phyloP scores from a whole-genome alignment of 352 stramenopile genomes.

The Phytopythium delawarense region DNA sequence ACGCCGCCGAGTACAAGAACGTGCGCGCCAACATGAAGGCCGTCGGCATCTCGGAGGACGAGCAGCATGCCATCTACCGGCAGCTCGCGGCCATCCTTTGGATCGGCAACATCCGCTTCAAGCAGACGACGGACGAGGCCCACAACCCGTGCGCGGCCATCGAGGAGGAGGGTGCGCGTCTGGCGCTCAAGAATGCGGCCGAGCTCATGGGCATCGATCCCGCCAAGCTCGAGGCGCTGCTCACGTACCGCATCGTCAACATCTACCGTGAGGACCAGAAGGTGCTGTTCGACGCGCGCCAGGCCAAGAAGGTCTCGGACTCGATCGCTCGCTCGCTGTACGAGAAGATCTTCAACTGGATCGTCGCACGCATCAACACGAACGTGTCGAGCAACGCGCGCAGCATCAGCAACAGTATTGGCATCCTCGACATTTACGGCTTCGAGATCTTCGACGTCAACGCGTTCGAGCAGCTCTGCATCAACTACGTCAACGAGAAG shows the following conservation, averaged over 20 bases:
- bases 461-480: slow-evolving; percentile 88
- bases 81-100: slow-evolving; percentile 79
- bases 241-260: slow-evolving; percentile 77
- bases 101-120: slow-evolving; percentile 83
- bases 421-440: slow-evolving; percentile 89
- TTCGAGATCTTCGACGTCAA: slow-evolving; percentile 91
- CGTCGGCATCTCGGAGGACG: slow-evolving; percentile 66
- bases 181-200: slow-evolving; percentile 55
- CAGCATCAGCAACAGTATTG: slow-evolving; percentile 74
- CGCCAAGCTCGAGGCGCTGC: slow-evolving; percentile 56
- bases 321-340: slow-evolving; percentile 86
- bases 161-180: slow-evolving; percentile 40
- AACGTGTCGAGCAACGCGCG: slow-evolving; percentile 65
- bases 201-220: slow-evolving; percentile 61
- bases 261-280: slow-evolving; percentile 80
- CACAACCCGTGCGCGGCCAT: slow-evolving; percentile 73
- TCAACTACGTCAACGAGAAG: slow-evolving; percentile 91
- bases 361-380: slow-evolving; percentile 83
- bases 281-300: slow-evolving; percentile 64
- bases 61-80: slow-evolving; percentile 72
- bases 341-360: slow-evolving; percentile 89
- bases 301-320: slow-evolving; percentile 80
- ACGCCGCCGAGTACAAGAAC: slow-evolving; percentile 57
- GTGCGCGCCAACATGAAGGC: slow-evolving; percentile 62
- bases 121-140: slow-evolving; percentile 62